Evolutionary conservation across 2,329 filamentous ascomycete species (phyloP), one percentile per base, ranked within the genome.

Genomic region (Colletotrichum tanaceti): DNA sequence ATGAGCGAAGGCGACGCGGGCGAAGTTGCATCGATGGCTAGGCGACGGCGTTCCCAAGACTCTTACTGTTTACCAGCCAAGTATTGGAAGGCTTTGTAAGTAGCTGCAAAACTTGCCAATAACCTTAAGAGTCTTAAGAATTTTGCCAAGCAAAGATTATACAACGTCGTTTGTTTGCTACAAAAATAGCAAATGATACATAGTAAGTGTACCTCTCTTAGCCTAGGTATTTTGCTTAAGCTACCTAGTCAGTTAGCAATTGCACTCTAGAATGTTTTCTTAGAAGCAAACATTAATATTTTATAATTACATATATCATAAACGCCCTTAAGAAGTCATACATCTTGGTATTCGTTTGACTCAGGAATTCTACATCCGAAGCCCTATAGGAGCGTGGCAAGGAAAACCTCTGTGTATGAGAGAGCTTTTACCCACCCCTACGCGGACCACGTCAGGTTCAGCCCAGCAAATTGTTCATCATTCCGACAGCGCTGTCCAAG

Each of bases 11-110:
- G 54, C 0, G 41, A 20, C 4, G 41, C 54, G 0, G 54, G 61
- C 5, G 61, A 68, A 0, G 43, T 68, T 22, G 65, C 65, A 0
- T 68, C 65, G 0, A 65, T 65, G 65, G 61, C 32, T 5, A 24
- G 63, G 46, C 50, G 52, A 13, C 20, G 16, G 32, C 32, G 18
- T 14, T 47, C 43, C 18, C 38, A 43, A 24, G 11, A 10, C 5
- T 35, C 3, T 18, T 35, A 28, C 5, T n/a, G 11, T 10, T 4
- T 11, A 9, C 47, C 0, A 5, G 47, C 2, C 18, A 32, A 18
- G 7, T 7, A 18, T 16, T 32, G 11, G 3, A 32, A 50, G 6
- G 11, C 9, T 16, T 50, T 18, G 3, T 28, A 18, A 22, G 14
- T 24, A 0, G 7, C 18, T 50, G 14, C 24, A 46, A 20, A 32